Evolutionary conservation across 352 stramenopile genomes (phyloP), one percentile per base, ranked within the genome.

Genomic region (Globisporangium nunn): DNA sequence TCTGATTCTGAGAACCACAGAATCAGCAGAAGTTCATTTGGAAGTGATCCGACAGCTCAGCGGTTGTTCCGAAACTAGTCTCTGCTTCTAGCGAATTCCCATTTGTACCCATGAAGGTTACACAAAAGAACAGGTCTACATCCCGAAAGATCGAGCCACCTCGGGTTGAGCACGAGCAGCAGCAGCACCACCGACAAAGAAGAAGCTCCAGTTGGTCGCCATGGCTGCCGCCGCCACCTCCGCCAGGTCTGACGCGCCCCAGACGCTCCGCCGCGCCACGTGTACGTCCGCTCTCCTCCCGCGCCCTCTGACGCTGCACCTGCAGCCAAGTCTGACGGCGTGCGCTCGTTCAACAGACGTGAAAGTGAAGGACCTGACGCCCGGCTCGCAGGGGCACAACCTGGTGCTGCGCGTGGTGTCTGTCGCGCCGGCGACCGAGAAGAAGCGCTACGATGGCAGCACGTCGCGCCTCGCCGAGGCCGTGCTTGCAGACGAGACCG

Each of bases 401-500:
- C 63, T 95, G 23, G 85, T 93, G 52, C 70, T 89, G 28, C 71
- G 77, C 37, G 78, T 95, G 31, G 61, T 92, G 54, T 86, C 75
- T 14, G 70, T 92, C 45, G 75, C 70, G 2, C 58, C 69, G 7
- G 63, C 60, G 4, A 67, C 81, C 7, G 82, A 88, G 64, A 92
- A 90, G 58, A 80, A 81, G 61, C 77, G 79, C 6, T 85, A 78
- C 60, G 81, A 95, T 54, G 81, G 81, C 64, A 73, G 61, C 35
- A 58, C 61, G 44, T 82, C 77, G n/a, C 68, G 82, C 5, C 87
- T 92, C 48, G 81, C 81, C 39, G 85, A 95, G 65, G 81, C 69
- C 12, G 70, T 89, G 50, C 54, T 95, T 15, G 85, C 75, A 10
- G 85, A 95, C 58, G 82, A 95, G 61, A 95, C 85, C 5, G 85